A percentile compares a stretch with the other conserved stretches of the same genome.
Conservation (phyloP, 495 filamentous ascomycete species). For the Podospora pseudopauciseta region DNA sequence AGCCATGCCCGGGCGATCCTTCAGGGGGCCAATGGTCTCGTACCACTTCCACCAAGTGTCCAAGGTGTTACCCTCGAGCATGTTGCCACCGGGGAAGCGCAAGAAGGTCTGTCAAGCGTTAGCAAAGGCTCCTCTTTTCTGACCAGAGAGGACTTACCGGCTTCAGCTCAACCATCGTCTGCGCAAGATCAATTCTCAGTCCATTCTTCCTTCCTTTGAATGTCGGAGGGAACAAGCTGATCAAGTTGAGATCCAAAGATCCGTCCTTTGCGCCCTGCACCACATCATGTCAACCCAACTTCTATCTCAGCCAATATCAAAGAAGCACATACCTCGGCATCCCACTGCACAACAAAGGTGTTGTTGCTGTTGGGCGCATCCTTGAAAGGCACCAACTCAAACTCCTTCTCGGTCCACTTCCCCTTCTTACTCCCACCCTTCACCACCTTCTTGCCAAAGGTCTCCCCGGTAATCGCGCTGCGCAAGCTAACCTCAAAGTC, state of each 20-base stretch:
- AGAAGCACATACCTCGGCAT: conserved; percentile 36
- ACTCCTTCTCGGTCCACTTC: conserved; percentile 50
- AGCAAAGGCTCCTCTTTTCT: not conserved
- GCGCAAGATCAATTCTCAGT: conserved; percentile 55
- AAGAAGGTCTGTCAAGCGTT: conserved; percentile 43
- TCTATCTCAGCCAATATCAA: not conserved
- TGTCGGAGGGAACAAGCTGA: conserved; percentile 66
- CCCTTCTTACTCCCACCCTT: conserved; percentile 14
- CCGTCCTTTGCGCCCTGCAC: conserved; percentile 36
- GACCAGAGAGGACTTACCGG: conserved; percentile 28
- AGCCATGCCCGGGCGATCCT: conserved; percentile 57
- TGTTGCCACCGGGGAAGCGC: conserved; percentile 66
- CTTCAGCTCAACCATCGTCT: conserved; percentile 50
- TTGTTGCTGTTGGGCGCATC: conserved; percentile 59
- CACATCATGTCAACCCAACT: not conserved
- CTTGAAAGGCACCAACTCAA: conserved; percentile 38
- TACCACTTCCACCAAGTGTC: conserved; percentile 64
- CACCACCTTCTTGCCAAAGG: conserved; percentile 38
- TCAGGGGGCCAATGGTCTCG: conserved; percentile 61
- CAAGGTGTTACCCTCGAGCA: conserved; percentile 55
- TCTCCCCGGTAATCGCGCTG: conserved; percentile 44
- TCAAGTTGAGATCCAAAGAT: conserved; percentile 59
- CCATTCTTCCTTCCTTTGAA: conserved; percentile 62
- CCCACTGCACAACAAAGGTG: conserved; percentile 59
- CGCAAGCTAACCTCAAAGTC: conserved; percentile 45